These are phyloP conservation scores for Orbilia ellipsospora DNA, from an alignment of 2,329 filamentous ascomycete species.

Conservation along the genomic window DNA sequence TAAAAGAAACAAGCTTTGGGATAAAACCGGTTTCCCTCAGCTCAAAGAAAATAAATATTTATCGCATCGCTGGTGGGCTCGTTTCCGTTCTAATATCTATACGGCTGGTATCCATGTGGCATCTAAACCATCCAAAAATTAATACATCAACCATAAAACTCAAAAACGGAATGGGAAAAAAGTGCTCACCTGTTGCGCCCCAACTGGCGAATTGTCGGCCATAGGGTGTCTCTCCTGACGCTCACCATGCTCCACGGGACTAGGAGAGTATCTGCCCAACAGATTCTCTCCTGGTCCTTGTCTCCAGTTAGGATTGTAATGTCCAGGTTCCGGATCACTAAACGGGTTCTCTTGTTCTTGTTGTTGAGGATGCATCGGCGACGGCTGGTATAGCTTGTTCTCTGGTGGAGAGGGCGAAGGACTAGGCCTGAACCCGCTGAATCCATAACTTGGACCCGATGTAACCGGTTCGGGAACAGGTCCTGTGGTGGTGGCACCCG, in stretches of 20 bases:
- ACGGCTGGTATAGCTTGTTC: constrained; percentile 25
- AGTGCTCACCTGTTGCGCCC: constrained; percentile 26
- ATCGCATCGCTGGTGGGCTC: background rate
- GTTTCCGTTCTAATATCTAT: constrained; percentile 40
- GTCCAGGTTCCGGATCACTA: constrained; percentile 37
- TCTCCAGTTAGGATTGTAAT: constrained; percentile 15
- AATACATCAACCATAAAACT: background rate
- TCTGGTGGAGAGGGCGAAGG: constrained; percentile 44
- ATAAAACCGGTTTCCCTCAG: constrained; percentile 31
- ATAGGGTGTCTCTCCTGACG: constrained; percentile 43
- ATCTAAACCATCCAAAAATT: constrained; percentile 14
- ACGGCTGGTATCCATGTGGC: constrained; percentile 53
- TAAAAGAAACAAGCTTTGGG: background rate
- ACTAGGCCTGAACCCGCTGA: constrained; percentile 41
- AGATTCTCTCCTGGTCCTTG: constrained; percentile 14
- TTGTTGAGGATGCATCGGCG: constrained; percentile 10
- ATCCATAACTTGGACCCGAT: constrained; percentile 25
- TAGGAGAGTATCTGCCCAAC: constrained; percentile 39
- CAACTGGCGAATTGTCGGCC: constrained; percentile 41
- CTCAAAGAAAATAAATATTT: background rate
- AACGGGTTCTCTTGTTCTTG: constrained; percentile 34
- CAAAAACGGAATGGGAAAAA: background rate
- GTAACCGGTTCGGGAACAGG: constrained; percentile 33
- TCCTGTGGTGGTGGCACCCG: constrained; percentile 8
- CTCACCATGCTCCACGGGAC: constrained; percentile 27